These are phyloP conservation scores for Sphaerobolus stellatus DNA, from an alignment of 1,284 basidiomycete genomes.

Conservation along the genomic window DNA sequence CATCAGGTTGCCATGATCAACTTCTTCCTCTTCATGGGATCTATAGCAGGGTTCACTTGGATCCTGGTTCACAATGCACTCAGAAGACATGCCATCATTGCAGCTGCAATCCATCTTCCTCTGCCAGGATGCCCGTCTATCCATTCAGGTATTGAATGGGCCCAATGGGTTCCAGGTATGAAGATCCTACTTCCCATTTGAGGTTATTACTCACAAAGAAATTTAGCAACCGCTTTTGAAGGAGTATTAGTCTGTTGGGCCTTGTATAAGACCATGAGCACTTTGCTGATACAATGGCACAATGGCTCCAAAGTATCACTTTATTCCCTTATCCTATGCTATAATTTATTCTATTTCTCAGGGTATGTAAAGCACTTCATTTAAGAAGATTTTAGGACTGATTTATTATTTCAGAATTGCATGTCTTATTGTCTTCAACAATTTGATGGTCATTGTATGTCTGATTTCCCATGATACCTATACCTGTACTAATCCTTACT, in stretches of 20 bases:
- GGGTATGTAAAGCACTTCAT: conserved; percentile 23
- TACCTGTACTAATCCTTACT: too few species aligned
- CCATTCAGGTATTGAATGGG: conserved; percentile 47
- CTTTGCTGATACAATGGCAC: conserved; percentile 22
- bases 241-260: conserved; percentile 40
- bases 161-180: conserved; percentile 42
- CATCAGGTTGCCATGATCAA: conserved; percentile 34
- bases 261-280: conserved; percentile 33
- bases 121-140: conserved; percentile 44
- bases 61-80: conserved; percentile 38
- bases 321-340: conserved; percentile 33
- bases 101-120: conserved; percentile 33
- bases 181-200: conserved; percentile 29
- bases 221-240: conserved; percentile 20
- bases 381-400: too few species aligned
- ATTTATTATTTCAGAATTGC: conserved; percentile 25
- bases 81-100: conserved; percentile 32
- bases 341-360: conserved; percentile 43
- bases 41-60: conserved; percentile 38
- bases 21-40: conserved; percentile 34
- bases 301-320: conserved; percentile 26
- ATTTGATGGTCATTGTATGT: conserved; percentile 45
- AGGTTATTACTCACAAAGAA: conserved; percentile 32
- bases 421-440: conserved; percentile 40
- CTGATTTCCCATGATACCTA: background rate